Base-by-base conservation (phyloP, 2,329 filamentous ascomycete species). In the Sordariomycetes sp. region DNA sequence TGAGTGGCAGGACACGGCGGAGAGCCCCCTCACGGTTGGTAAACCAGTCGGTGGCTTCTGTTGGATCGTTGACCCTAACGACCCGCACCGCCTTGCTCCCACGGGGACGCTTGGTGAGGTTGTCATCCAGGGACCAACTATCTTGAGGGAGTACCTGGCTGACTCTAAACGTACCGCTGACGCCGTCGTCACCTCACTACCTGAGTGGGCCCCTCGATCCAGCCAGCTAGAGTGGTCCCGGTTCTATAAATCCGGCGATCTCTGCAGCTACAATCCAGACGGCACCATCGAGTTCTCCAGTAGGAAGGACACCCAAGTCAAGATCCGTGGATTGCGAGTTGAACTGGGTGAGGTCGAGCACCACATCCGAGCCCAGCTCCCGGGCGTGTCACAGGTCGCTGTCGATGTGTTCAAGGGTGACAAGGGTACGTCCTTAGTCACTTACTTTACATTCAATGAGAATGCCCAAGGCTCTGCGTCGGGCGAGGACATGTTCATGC, bases 301-400 rank as follows among this genome's bases (percentile, higher is more conserved):
- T 19, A 25, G 33, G 15, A 28, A 29, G 17, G 33, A 35, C 20
- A 35, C 25, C 9, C 33, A 35, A 16, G 59, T 74, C 30, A 75
- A 75, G 45, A 47, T 75, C 10, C 58, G 62, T 20, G 75, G 74
- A 28, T 71, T 63, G 36, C 47, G 68, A 36, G 54, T 70, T 38
- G 74, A 66, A 49, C 53, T 67, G 5, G 38, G 31, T 8, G 39
- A 41, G 23, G 21, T 41, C 19, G 39, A 41, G 32, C 20, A 39
- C 19, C 21, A 36, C 9, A 26, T 34, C 17, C 17, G 23, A 4
- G 7, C 16, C 16, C 15, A 12, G 8, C 10, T 41, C n/a, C 20
- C 27, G 8, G 14, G 30, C 19, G 38, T 33, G 2, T 14, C 21
- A 10, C 26, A 34, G 9, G 31, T 40, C 9, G 40, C 24, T 6